Base-by-base conservation (phyloP, 306 rosid genomes). In the Trifolium pratense region DNA sequence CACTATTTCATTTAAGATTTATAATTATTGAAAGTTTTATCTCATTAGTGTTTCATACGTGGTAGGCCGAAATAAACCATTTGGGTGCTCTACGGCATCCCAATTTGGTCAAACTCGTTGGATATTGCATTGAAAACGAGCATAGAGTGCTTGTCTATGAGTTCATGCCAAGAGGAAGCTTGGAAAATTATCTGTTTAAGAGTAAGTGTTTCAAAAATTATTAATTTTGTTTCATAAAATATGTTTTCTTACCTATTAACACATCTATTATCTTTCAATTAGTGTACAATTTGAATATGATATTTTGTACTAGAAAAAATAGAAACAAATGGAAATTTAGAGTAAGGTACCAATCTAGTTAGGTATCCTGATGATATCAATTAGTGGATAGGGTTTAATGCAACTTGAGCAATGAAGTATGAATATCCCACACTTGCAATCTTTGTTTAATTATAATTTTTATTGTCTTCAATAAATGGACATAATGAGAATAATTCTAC, bases 161-260 rank as follows among this genome's bases (percentile, higher is more conserved):
- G 83, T 89, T 80, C 25, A 75, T 90, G 84, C 72, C 83, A 29
- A 78, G 87, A 36, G 97, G 97, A 77, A 91, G 94, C 87, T 70
- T 89, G 70, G 95, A 91, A 51, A 75, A 84, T 43, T 92, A 91
- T 42, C 9, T 76, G 6, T 76, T 76, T 17, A 45, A 1, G 9
- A 43, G 80, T 76, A 83, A 65, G 87, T 64, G 25, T 58, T 29
- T 71, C 20, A 34, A 53, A 9, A 36, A 8, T 36, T 62, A 48
- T 3, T 37, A 58, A 3, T 29, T n/a, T n/a, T 70, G 16, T 9
- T 16, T 4, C 40, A 48, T n/a, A 23, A 75, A 68, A 43, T 74
- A 70, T 39, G 12, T 49, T 29, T 71, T 71, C 14, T 6, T 20
- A 29, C 32, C 32, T 29, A 29, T 4, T 29, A 29, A 29, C n/a